phyloP scores from a whole-genome alignment of 106 monocot genomes.

The Acanthochlamys bracteata region DNA sequence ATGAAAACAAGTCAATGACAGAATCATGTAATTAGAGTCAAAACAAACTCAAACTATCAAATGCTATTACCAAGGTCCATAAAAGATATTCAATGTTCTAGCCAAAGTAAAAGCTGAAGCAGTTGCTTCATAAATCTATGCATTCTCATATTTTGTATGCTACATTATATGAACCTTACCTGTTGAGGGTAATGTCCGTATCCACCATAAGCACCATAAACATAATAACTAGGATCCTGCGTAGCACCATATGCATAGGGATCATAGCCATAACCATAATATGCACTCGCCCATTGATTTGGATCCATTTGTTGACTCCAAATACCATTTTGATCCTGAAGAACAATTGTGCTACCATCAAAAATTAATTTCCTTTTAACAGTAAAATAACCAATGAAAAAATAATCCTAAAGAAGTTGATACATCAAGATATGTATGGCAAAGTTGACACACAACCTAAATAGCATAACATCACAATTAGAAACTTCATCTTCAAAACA shows the following conservation, averaged over 20 bases:
- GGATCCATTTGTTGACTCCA: conserved; percentile 83
- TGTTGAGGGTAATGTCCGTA: conserved; percentile 88
- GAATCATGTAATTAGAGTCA: too few relatives aligned
- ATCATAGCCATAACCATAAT: conserved; percentile 96
- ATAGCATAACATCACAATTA: too few relatives aligned
- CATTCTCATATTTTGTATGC: too few relatives aligned
- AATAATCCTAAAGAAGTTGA: neutral
- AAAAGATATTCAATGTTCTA: too few relatives aligned
- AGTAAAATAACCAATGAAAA: too few relatives aligned
- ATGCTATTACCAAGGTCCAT: too few relatives aligned
- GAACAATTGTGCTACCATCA: neutral
- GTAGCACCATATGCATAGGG: conserved; percentile 67
- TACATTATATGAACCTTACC: conserved; percentile 23
- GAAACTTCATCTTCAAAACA: too few relatives aligned
- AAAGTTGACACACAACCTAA: too few relatives aligned
- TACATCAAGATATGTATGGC: neutral
- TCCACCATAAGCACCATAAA: conserved; percentile 80
- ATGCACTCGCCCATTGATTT: conserved; percentile 67
- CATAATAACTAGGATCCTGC: conserved; percentile 87
- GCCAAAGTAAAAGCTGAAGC: too few relatives aligned
- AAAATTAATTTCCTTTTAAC: too few relatives aligned
- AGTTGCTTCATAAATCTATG: neutral
- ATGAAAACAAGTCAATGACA: too few relatives aligned
- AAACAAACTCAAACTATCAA: too few relatives aligned
- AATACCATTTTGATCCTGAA: conserved; percentile 45